Conservation (phyloP, 306 rosid species). For the Hippophae rhamnoides region DNA sequence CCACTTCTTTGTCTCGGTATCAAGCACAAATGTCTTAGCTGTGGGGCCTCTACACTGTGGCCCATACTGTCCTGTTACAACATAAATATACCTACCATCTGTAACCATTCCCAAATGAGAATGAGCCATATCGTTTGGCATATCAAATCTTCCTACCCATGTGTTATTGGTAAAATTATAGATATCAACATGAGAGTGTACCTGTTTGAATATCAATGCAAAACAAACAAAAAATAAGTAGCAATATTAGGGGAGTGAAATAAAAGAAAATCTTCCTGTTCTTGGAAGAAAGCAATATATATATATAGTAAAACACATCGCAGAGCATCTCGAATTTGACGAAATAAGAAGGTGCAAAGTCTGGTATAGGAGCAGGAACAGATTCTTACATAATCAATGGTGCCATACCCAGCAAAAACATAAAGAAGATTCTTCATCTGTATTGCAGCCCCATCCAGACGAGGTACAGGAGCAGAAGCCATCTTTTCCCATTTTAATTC, state of each 20-base stretch:
- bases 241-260: background rate
- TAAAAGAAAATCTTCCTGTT: background rate
- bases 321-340: background rate
- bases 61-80: constrained; percentile 76
- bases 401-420: constrained; percentile 70
- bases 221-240: background rate
- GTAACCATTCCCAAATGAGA: constrained; percentile 81
- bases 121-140: constrained; percentile 79
- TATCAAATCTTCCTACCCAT: constrained; percentile 53
- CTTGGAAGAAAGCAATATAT: background rate
- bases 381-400: constrained; percentile 53
- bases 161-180: constrained; percentile 48
- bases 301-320: background rate
- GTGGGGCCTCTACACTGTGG: constrained; percentile 75
- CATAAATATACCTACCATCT: constrained; percentile 80
- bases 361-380: background rate
- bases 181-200: constrained; percentile 75
- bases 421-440: constrained; percentile 59
- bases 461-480: constrained; percentile 78
- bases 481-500: constrained; percentile 67
- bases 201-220: constrained; percentile 31
- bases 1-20: constrained; percentile 68
- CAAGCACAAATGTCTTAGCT: constrained; percentile 46
- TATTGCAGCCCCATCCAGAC: constrained; percentile 69
- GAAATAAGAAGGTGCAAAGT: background rate